These are phyloP conservation scores for Cicer cuneatum DNA, from an alignment of 306 rosid species.

Conservation along the genomic window DNA sequence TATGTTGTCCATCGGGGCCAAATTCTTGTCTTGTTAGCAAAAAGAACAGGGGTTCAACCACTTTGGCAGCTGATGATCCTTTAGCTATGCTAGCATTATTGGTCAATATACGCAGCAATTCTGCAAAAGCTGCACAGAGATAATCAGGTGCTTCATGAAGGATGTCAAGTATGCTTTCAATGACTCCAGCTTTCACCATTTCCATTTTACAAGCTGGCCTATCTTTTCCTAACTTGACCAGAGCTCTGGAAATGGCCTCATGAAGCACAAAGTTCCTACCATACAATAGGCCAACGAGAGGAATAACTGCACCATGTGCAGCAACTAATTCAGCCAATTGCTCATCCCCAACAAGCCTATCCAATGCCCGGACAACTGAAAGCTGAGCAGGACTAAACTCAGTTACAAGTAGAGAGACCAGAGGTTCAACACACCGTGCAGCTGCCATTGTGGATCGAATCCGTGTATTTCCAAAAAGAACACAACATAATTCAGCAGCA, in stretches of 20 bases:
- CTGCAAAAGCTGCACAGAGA: constrained; percentile 91
- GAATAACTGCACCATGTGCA: constrained; percentile 96
- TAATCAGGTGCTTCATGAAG: constrained; percentile 96
- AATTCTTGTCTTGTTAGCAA: constrained; percentile 88
- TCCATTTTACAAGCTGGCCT: constrained; percentile 94
- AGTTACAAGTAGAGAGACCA: constrained; percentile 92
- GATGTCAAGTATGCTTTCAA: constrained; percentile 88
- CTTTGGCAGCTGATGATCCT: constrained; percentile 94
- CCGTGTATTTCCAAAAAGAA: constrained; percentile 93
- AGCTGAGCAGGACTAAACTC: constrained; percentile 93
- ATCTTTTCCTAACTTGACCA: constrained; percentile 96
- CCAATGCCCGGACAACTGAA: constrained; percentile 94
- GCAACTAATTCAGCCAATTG: constrained; percentile 96
- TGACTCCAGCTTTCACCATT: constrained; percentile 97
- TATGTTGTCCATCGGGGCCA: constrained; percentile 98
- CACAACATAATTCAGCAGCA: constrained; percentile 94
- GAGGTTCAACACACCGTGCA: constrained; percentile 96
- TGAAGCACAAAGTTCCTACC: constrained; percentile 92
- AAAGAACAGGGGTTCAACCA: constrained; percentile 88
- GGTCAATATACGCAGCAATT: constrained; percentile 92
- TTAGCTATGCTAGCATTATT: constrained; percentile 98
- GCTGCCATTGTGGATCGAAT: constrained; percentile 97
- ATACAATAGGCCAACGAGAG: constrained; percentile 91
- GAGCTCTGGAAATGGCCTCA: constrained; percentile 95
- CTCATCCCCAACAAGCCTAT: constrained; percentile 96